Percentiles rank a stretch among this genome's conserved stretches.
phyloP scores from a whole-genome alignment of 2,329 filamentous ascomycete species.

The Aspergillus calidoustus region DNA sequence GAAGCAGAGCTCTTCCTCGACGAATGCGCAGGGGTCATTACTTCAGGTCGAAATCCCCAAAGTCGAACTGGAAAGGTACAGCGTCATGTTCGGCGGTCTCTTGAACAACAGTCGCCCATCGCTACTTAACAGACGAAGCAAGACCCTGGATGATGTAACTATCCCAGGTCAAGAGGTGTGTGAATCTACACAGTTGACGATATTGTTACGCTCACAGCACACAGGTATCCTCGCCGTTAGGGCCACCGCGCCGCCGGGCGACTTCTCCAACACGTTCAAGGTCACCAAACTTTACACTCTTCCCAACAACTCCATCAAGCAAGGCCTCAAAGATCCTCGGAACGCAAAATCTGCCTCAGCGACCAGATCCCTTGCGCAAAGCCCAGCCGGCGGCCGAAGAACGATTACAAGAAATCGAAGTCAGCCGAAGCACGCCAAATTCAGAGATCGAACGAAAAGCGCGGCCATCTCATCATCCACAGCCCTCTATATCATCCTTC shows the following conservation, averaged over 20 bases:
- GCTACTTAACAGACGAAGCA: constrained; percentile 42
- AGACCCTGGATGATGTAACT: constrained; percentile 55
- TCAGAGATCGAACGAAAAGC: constrained; percentile 13
- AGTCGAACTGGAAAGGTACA: constrained; percentile 84
- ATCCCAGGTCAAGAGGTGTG: constrained; percentile 54
- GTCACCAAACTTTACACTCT: constrained; percentile 45
- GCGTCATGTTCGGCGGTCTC: constrained; percentile 86
- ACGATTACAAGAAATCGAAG: constrained; percentile 21
- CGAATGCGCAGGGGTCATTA: constrained; percentile 41
- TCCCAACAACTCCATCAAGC: constrained; percentile 39
- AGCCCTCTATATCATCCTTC: constrained; percentile 26
- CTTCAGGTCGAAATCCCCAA: constrained; percentile 81
- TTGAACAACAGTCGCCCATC: constrained; percentile 55
- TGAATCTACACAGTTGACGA: background rate
- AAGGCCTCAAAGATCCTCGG: constrained; percentile 37
- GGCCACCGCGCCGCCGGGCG: constrained; percentile 37
- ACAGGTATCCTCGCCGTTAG: constrained; percentile 14
- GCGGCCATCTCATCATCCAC: constrained; percentile 19
- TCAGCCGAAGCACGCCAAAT: constrained; percentile 15
- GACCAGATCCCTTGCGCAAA: constrained; percentile 31
- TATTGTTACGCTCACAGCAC: background rate
- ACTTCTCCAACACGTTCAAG: constrained; percentile 42
- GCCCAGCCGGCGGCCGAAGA: constrained; percentile 26
- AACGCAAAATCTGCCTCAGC: constrained; percentile 37
- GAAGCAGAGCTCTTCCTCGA: constrained; percentile 13